Evolutionary conservation across 2,329 filamentous ascomycete genomes (phyloP).

Genomic region (Lecanosticta acicola): DNA sequence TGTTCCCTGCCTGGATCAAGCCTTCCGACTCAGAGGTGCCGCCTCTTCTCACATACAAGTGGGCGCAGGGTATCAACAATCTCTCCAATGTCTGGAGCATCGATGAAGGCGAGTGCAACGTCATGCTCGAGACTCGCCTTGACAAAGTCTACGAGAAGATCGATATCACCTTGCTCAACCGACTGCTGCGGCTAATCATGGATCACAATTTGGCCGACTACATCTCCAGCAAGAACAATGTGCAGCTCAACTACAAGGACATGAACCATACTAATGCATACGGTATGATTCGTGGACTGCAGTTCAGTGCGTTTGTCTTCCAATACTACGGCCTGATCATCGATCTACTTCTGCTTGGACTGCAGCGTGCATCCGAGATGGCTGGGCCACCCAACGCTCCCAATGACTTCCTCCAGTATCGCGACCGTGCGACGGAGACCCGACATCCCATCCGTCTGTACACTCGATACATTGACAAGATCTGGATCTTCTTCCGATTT

Average conservation of each 20-base stretch:
- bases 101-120: constrained; percentile 90
- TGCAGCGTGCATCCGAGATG: constrained; percentile 96
- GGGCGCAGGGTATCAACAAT: constrained; percentile 99
- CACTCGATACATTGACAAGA: constrained; percentile 94
- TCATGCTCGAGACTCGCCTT: constrained; percentile 95
- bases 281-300: constrained; percentile 93
- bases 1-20: constrained; percentile 99
- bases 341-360: constrained; percentile 81
- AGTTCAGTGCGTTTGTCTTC: constrained; percentile 98
- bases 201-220: constrained; percentile 99
- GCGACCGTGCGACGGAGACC: constrained; percentile 84
- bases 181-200: constrained; percentile 91
- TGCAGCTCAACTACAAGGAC: constrained; percentile 97
- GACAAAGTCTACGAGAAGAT: constrained; percentile 99
- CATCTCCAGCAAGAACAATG: constrained; percentile 99
- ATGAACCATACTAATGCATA: constrained; percentile 99
- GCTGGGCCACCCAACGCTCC: constrained; percentile 88
- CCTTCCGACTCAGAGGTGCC: constrained; percentile 97
- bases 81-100: constrained; percentile 92
- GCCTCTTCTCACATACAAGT: constrained; percentile 91
- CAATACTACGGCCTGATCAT: constrained; percentile 97
- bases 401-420: constrained; percentile 97
- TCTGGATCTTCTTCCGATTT: constrained; percentile 97
- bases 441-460: constrained; percentile 96
- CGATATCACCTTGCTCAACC: constrained; percentile 90